These are phyloP conservation scores for Peronospora destructor DNA, from an alignment of 352 stramenopile species.

Conservation along the genomic window DNA sequence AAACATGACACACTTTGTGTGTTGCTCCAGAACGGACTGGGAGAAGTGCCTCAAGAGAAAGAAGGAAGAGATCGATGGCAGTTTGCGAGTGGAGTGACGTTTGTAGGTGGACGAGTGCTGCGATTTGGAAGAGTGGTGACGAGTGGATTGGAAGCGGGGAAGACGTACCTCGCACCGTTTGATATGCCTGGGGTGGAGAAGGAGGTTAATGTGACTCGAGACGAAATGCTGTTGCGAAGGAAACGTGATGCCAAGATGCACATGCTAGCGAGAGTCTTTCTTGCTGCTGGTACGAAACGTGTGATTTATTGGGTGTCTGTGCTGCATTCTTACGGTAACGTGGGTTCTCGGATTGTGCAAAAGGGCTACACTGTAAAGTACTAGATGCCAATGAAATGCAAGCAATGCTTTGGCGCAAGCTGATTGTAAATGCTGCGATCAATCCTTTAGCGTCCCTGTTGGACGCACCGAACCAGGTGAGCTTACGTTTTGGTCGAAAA, in stretches of 20 bases:
- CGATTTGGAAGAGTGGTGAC: constrained; percentile 39
- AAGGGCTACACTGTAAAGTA: constrained; percentile 41
- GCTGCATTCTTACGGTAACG: background rate
- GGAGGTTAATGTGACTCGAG: background rate
- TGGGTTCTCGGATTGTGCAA: background rate
- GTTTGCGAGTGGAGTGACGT: constrained; percentile 62
- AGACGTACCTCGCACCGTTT: constrained; percentile 50
- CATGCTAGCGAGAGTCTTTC: constrained; percentile 28
- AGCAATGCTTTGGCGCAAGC: constrained; percentile 63
- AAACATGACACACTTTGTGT: constrained; percentile 46
- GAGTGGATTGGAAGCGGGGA: constrained; percentile 39
- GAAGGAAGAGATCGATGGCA: constrained; percentile 20
- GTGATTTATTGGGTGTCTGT: background rate
- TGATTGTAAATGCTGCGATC: constrained; percentile 77
- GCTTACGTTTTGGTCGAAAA: background rate
- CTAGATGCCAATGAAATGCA: constrained; percentile 43
- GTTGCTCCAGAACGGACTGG: constrained; percentile 54
- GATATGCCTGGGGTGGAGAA: background rate
- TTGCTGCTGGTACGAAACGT: constrained; percentile 32
- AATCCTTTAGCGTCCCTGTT: constrained; percentile 66
- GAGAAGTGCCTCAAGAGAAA: constrained; percentile 7
- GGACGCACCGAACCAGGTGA: constrained; percentile 46
- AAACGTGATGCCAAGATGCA: constrained; percentile 18
- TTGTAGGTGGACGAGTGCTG: constrained; percentile 42
- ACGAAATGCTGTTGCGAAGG: background rate